Conservation (phyloP, 2,329 filamentous ascomycete genomes). For the Aspergillus sp. region DNA sequence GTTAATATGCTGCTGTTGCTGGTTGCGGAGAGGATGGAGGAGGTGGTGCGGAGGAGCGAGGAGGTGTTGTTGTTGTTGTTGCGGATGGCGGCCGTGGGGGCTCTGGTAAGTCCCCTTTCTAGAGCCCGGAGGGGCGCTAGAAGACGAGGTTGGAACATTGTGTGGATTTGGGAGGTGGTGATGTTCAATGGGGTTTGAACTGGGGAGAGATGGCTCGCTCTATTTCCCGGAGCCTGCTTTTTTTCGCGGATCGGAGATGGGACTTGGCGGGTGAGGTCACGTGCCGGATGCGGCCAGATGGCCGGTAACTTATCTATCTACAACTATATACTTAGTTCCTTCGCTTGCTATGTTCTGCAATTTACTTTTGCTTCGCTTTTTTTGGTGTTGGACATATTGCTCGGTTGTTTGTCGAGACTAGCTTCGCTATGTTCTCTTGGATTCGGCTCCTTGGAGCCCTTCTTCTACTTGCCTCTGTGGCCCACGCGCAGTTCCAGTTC, state of each 20-base stretch:
- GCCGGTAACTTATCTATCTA: background rate
- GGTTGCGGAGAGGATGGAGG: conserved; percentile 22
- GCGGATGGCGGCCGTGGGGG: conserved; percentile 29
- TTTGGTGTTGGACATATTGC: background rate
- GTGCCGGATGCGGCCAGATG: conserved; percentile 16
- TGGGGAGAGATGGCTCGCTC: conserved; percentile 12
- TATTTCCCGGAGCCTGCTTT: conserved; percentile 19
- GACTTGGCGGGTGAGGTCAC: conserved; percentile 29
- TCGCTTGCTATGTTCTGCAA: too few relatives aligned
- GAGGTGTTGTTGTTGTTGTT: background rate
- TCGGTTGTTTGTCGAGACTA: conserved; percentile 8
- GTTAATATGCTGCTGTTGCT: too few relatives aligned
- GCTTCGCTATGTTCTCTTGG: conserved; percentile 27
- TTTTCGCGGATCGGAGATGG: conserved; percentile 24
- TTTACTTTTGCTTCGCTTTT: background rate
- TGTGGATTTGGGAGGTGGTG: conserved; percentile 5
- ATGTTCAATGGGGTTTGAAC: conserved; percentile 13
- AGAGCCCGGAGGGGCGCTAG: conserved; percentile 41
- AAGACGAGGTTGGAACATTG: conserved; percentile 48
- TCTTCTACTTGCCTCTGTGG: conserved; percentile 60
- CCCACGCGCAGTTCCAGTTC: conserved; percentile 86
- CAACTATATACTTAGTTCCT: background rate
- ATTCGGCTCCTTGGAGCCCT: conserved; percentile 45
- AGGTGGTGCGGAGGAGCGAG: conserved; percentile 30
- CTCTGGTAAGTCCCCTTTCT: conserved; percentile 35